Evolutionary conservation across 306 rosid species (phyloP).

Genomic region (Cicer judaicum): DNA sequence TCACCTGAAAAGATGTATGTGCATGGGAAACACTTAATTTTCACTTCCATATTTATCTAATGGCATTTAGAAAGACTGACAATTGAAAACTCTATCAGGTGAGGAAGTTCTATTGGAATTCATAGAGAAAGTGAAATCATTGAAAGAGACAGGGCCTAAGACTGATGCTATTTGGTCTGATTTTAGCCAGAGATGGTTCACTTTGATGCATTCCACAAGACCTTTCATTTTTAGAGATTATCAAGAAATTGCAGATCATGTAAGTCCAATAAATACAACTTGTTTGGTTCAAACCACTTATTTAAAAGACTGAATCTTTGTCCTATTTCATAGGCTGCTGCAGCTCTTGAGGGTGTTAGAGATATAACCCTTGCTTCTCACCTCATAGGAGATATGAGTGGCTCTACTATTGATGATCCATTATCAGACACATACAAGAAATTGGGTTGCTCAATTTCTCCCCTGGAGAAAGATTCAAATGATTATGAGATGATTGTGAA

Average conservation of each 20-base stretch:
- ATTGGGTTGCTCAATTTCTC: constrained; percentile 68
- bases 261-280: constrained; percentile 41
- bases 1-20: constrained; percentile 72
- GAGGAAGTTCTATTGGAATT: constrained; percentile 71
- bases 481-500: constrained; percentile 80
- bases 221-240: constrained; percentile 77
- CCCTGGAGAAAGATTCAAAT: constrained; percentile 59
- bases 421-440: constrained; percentile 65
- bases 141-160: constrained; percentile 63
- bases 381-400: constrained; percentile 79
- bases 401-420: constrained; percentile 79
- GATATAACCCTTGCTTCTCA: constrained; percentile 81
- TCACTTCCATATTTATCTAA: not conserved
- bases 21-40: not conserved
- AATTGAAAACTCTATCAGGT: constrained; percentile 51
- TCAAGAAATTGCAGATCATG: constrained; percentile 85
- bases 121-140: constrained; percentile 62
- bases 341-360: constrained; percentile 68
- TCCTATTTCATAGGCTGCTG: constrained; percentile 62
- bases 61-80: not conserved
- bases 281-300: constrained; percentile 7
- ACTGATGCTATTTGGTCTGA: constrained; percentile 83
- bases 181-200: constrained; percentile 91
- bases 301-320: not conserved
- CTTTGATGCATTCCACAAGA: constrained; percentile 80